Evolutionary conservation across 2,329 filamentous ascomycete species (phyloP).

Genomic region (Lasiodiplodia sp.): DNA sequence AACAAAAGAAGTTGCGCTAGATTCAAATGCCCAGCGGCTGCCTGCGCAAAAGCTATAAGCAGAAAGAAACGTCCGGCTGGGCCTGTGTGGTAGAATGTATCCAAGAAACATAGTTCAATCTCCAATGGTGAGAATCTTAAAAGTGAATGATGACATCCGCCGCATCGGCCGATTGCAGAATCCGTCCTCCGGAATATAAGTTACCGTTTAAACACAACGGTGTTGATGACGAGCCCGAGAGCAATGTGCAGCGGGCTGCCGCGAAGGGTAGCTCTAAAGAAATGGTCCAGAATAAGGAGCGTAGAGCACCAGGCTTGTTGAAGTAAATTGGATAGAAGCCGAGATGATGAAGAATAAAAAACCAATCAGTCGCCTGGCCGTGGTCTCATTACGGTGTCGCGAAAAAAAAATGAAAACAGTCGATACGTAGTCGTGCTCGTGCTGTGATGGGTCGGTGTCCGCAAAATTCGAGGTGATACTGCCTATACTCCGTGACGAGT

Average conservation of each 20-base stretch:
- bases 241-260: not conserved
- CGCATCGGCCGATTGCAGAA: constrained; percentile 3
- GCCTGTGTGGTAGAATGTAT: constrained; percentile 17
- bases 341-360: not conserved
- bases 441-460: constrained; percentile 13
- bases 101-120: not conserved
- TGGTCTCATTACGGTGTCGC: constrained; percentile 21
- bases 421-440: constrained; percentile 23
- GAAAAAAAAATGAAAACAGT: constrained; percentile 12
- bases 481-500: constrained; percentile 19
- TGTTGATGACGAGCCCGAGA: not conserved
- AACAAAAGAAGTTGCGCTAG: constrained; percentile 1
- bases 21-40: constrained; percentile 17
- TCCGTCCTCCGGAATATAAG: constrained; percentile 1
- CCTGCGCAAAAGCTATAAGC: not conserved
- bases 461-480: not conserved
- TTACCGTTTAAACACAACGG: constrained; percentile 20
- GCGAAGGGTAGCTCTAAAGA: constrained; percentile 7
- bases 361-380: constrained; percentile 19
- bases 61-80: not conserved
- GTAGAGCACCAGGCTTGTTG: constrained; percentile 23
- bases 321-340: constrained; percentile 20
- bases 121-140: constrained; percentile 6
- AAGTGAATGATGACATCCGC: not conserved
- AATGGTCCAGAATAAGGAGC: constrained; percentile 11